These are phyloP conservation scores for Ceriops tagal DNA, from an alignment of 345 rosid species.

Conservation along the genomic window DNA sequence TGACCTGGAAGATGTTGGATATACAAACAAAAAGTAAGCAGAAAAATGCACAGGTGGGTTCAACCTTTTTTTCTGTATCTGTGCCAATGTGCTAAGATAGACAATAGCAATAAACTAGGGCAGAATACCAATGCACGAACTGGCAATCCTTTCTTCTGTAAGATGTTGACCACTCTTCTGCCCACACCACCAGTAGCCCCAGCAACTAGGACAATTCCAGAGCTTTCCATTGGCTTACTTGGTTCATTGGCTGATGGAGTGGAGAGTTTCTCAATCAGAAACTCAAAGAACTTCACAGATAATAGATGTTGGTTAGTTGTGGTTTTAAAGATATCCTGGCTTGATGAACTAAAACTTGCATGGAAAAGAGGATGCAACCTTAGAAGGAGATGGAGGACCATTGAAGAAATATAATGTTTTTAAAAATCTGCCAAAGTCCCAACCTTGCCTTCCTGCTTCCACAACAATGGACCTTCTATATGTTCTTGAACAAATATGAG, in stretches of 20 bases:
- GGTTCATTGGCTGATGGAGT: constrained; percentile 46
- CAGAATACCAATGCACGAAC: constrained; percentile 66
- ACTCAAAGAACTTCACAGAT: constrained; percentile 58
- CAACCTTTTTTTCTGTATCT: background rate
- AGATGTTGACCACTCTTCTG: constrained; percentile 67
- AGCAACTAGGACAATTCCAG: constrained; percentile 65
- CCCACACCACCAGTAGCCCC: constrained; percentile 99
- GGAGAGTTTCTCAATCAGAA: constrained; percentile 54
- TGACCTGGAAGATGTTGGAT: constrained; percentile 45
- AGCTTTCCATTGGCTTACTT: constrained; percentile 42
- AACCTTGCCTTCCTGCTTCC: constrained; percentile 52
- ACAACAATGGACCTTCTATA: constrained; percentile 34
- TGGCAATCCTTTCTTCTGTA: constrained; percentile 62
- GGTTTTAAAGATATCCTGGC: background rate
- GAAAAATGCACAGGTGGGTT: constrained; percentile 2
- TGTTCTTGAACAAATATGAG: constrained; percentile 25
- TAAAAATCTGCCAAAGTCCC: constrained; percentile 90
- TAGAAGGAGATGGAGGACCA: constrained; percentile 75
- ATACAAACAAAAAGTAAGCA: background rate
- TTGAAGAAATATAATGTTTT: constrained; percentile 82
- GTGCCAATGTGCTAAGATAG: background rate
- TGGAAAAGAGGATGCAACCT: constrained; percentile 37
- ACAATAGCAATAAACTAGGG: background rate
- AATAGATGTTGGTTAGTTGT: constrained; percentile 21
- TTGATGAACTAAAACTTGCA: constrained; percentile 1